Conservation (phyloP, 169 alveolate genomes). For the Cryptosporidium xiaoi region DNA sequence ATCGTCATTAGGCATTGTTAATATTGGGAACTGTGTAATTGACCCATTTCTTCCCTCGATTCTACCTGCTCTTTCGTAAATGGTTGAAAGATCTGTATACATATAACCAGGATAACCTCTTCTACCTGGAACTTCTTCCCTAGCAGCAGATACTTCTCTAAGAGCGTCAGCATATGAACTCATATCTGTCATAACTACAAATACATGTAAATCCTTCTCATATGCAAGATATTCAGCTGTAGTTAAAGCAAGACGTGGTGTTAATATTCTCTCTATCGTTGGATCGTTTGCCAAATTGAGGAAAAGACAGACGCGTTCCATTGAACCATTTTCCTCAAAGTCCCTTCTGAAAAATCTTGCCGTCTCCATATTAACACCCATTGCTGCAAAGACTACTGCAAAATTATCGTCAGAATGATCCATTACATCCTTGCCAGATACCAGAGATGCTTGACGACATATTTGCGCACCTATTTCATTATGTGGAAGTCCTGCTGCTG, state of each 20-base stretch:
- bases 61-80: slow-evolving; percentile 99
- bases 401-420: slow-evolving; percentile 99
- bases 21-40: slow-evolving; percentile 98
- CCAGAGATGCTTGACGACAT: slow-evolving; percentile 99
- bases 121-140: slow-evolving; percentile 99
- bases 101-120: slow-evolving; percentile 99
- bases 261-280: slow-evolving; percentile 98
- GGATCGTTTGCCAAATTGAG: slow-evolving; percentile 99
- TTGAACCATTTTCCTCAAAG: slow-evolving; percentile 99
- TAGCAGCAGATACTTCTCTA: slow-evolving; percentile 99
- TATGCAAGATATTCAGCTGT: slow-evolving; percentile 99
- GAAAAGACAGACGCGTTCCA: slow-evolving; percentile 98
- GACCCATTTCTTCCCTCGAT: slow-evolving; percentile 97
- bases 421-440: slow-evolving; percentile 95
- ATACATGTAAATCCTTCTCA: slow-evolving; percentile 97
- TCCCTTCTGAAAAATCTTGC: slow-evolving; percentile 99
- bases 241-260: slow-evolving; percentile 98
- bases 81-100: slow-evolving; percentile 99
- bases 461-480: slow-evolving; percentile 99
- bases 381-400: slow-evolving; percentile 99
- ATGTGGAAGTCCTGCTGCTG: slow-evolving; percentile 99
- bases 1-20: slow-evolving; percentile 99
- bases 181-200: slow-evolving; percentile 99
- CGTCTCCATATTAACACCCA: slow-evolving; percentile 99
- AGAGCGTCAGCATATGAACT: slow-evolving; percentile 99